Base-by-base conservation (phyloP, 495 filamentous ascomycete genomes). In the Hyaloscypha bicolor region DNA sequence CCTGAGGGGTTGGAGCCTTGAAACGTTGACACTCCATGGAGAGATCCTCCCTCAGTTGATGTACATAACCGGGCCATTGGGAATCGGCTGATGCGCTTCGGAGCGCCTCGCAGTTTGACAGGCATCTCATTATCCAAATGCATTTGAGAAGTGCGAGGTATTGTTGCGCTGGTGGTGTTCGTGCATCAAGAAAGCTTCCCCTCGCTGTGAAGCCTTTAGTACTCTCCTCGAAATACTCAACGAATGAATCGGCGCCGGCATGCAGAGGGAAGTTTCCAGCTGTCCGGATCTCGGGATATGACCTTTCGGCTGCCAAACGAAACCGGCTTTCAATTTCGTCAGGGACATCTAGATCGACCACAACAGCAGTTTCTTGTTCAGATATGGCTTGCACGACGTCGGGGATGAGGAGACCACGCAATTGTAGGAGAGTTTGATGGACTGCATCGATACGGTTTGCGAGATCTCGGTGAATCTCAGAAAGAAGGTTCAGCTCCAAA, bases 131-230 rank as follows among this genome's bases (percentile, higher is more conserved):
- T 31, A 73, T 68, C 72, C 73, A 75, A 2, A 75, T 39, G 57
- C 73, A 64, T 67, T 73, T 73, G 25, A 75, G 56, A 35, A 75
- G 64, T 30, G 45, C 63, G 25, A 75, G 51, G 35, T 75, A 75
- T 60, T 73, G 65, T 51, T 48, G 11, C 3, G 65, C 42, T 3
- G 42, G n/a, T n/a, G 71, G 71, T 16, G 56, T 62, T 51, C 69
- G 63, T 4, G 69, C 61, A 14, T 55, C 33, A 3, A 74, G 35
- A 42, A 73, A 71, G n/a, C 55, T 55, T 32, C 72, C 72, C 21
- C 21, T 42, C 30, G 67, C 30, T 31, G 16, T 55, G 48, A 73
- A 73, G 9, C 60, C 42, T 35, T 59, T 62, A 2, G 68, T 73
- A 60, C 56, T 66, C 6, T 69, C 39, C 21, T 71, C 21, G 25